These are phyloP conservation scores for Aureobasidium mangrovei DNA, from an alignment of 2,329 filamentous ascomycete species.

Conservation along the genomic window DNA sequence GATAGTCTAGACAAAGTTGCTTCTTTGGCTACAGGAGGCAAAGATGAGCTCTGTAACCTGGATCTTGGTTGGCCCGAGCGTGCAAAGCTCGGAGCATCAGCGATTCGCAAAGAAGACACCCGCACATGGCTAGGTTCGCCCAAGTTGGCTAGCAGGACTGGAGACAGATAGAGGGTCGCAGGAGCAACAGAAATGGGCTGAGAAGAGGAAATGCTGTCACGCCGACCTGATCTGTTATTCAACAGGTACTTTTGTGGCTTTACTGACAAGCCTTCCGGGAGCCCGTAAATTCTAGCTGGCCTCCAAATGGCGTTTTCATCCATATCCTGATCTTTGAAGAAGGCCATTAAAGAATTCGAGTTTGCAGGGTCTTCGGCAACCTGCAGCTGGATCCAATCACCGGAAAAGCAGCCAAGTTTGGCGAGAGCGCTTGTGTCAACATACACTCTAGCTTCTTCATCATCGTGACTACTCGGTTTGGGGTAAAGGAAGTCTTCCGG, in stretches of 20 bases:
- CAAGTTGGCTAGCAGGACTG: conserved; percentile 78
- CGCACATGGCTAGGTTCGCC: conserved; percentile 70
- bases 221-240: conserved; percentile 39
- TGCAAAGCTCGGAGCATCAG: conserved; percentile 39
- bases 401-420: conserved; percentile 91
- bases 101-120: conserved; percentile 53
- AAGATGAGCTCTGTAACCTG: conserved; percentile 29
- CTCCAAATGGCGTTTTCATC: conserved; percentile 61
- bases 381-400: conserved; percentile 90
- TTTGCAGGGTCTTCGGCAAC: conserved; percentile 59
- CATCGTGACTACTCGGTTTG: conserved; percentile 73
- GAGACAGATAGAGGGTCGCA: conserved; percentile 65
- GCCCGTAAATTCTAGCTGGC: conserved; percentile 77
- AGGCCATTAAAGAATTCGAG: conserved; percentile 30
- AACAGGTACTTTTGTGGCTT: conserved; percentile 46
- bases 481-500: conserved; percentile 75
- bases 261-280: conserved; percentile 62
- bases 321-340: conserved; percentile 42
- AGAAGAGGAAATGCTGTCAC: conserved; percentile 47
- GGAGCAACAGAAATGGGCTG: conserved; percentile 44
- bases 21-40: conserved; percentile 59
- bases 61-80: conserved; percentile 18
- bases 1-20: conserved; percentile 83
- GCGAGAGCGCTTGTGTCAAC: conserved; percentile 80
- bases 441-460: conserved; percentile 77